Evolutionary conservation across 2,329 filamentous ascomycete species (phyloP).

Genomic region (Alternaria sp.): DNA sequence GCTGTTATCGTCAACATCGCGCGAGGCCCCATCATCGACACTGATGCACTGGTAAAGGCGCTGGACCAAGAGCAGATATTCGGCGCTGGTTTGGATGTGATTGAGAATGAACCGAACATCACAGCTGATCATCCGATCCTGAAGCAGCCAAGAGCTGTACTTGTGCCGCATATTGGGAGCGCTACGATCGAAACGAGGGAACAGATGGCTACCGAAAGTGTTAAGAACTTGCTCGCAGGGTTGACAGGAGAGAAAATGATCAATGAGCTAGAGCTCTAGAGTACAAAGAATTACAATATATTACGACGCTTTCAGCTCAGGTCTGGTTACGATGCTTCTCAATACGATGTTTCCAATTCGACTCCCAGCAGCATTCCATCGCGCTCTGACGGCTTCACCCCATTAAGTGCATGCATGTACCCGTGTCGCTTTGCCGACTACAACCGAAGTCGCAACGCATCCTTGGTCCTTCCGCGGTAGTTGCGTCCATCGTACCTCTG

Average conservation of each 20-base stretch:
- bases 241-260: constrained; percentile 39
- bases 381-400: not conserved
- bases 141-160: constrained; percentile 59
- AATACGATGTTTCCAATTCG: not conserved
- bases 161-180: constrained; percentile 67
- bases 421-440: not conserved
- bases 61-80: constrained; percentile 61
- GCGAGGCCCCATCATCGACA: constrained; percentile 64
- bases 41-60: constrained; percentile 61
- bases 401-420: not conserved
- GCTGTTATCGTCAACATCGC: constrained; percentile 66
- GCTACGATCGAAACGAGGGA: constrained; percentile 65
- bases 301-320: not conserved
- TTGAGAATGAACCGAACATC: constrained; percentile 63
- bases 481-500: constrained; percentile 7
- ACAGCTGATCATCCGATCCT: constrained; percentile 58
- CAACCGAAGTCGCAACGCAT: constrained; percentile 6
- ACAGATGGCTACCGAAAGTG: constrained; percentile 66
- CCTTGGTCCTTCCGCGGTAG: constrained; percentile 8
- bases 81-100: constrained; percentile 64
- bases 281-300: not conserved
- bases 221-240: constrained; percentile 61
- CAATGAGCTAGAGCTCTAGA: constrained; percentile 39
- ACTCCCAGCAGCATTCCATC: not conserved
- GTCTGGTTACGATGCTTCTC: not conserved